Percentiles rank a stretch among this genome's conserved stretches.
Evolutionary conservation across 345 rosid species (phyloP).

Genomic region (Brassica juncea): DNA sequence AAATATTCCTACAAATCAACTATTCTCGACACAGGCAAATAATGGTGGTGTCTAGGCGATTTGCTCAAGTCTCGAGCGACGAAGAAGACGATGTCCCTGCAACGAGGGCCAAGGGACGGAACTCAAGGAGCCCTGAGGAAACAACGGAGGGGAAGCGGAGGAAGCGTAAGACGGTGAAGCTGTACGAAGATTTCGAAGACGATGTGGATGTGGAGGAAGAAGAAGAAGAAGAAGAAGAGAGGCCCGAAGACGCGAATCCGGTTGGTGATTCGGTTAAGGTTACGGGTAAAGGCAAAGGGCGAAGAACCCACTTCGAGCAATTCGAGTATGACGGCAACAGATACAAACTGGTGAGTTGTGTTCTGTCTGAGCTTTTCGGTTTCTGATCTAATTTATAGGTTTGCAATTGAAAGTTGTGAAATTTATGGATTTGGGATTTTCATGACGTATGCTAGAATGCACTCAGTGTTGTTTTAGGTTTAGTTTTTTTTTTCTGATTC

Average conservation of each 20-base stretch:
- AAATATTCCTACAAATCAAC: not conserved
- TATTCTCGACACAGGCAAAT: not conserved
- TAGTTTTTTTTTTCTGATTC: not conserved
- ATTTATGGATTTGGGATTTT: not conserved
- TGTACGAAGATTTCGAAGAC: constrained; percentile 43
- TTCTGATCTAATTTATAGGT: not conserved
- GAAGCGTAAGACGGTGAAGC: constrained; percentile 63
- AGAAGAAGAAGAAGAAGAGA: constrained; percentile 57
- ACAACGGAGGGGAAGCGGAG: constrained; percentile 39
- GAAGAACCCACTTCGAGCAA: constrained; percentile 57
- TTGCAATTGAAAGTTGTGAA: not conserved
- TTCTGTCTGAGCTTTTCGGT: not conserved
- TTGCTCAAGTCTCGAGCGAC: constrained; percentile 76
- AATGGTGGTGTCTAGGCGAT: constrained; percentile 66
- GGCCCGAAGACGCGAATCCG: constrained; percentile 82
- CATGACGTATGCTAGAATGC: not conserved
- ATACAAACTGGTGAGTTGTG: constrained; percentile 72
- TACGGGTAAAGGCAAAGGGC: constrained; percentile 79
- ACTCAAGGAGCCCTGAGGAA: constrained; percentile 35
- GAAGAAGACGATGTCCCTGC: constrained; percentile 64
- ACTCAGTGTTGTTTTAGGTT: not conserved
- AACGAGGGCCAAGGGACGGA: constrained; percentile 37
- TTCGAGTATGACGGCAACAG: constrained; percentile 82
- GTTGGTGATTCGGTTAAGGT: constrained; percentile 59
- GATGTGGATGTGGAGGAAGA: constrained; percentile 36